Base-by-base conservation (phyloP, 202 grass and related monocot genomes). In the Dendrocalamus latiflorus region DNA sequence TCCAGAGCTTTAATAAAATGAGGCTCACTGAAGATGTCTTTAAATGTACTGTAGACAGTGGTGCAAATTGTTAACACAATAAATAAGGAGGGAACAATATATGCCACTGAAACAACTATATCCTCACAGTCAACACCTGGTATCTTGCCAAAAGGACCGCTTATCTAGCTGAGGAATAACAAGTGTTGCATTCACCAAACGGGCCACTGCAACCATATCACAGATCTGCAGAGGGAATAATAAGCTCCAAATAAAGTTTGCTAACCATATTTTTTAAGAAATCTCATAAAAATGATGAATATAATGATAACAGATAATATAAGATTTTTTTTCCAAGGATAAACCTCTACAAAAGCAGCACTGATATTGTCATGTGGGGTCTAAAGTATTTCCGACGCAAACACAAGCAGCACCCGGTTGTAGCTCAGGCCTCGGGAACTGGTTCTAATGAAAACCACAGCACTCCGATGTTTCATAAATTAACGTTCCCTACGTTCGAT, bases 91-190 rank as follows among this genome's bases (percentile, higher is more conserved):
- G n/a, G 82, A 47, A 67, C 16, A 47, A 81, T 17, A 69, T 72
- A 74, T 54, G 6, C 9, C 74, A 80, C 68, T 48, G 4, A 84
- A 60, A 3, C 22, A 78, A 70, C 15, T 55, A 47, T 18, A 80
- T 67, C 28, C 14, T 59, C 74, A 77, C 25, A 74, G 60, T 79
- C 59, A 72, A 78, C n/a, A 95, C 95, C 93, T 98, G 61, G 87
- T 82, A 80, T 98, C 95, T 86, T 93, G 95, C 95, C 95, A 98
- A 91, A 98, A 95, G 18, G 95, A 98, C 42, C 89, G 87, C 38
- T 91, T 98, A 78, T 98, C 95, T 85, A 98, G 83, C 59, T 95
- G 87, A 81, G 95, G 92, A 85, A 98, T 87, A 81, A 98, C 90
- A 84, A 98, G 81, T 64, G 92, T 90, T 83, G 90, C 92, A 91